These are phyloP conservation scores for Favolaschia claudopus DNA, from an alignment of 768 basidiomycete genomes.

Conservation along the genomic window DNA sequence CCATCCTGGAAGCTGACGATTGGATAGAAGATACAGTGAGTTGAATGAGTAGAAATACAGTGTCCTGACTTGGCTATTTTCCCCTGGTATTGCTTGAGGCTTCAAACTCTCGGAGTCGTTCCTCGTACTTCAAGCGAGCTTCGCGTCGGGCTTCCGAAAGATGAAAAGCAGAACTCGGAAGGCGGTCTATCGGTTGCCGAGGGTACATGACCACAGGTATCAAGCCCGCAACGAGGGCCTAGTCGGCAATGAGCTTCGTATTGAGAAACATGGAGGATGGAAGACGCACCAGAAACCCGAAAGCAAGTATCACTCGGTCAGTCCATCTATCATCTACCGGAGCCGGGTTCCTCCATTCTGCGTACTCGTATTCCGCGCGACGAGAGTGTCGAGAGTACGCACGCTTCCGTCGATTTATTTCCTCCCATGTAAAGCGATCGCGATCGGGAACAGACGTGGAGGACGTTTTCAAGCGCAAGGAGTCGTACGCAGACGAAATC, in stretches of 20 bases:
- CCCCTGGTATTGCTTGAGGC: too few species aligned
- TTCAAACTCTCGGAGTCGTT: slow-evolving; percentile 14
- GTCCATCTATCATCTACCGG: slow-evolving; percentile 12
- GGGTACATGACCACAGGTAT: slow-evolving; percentile 20
- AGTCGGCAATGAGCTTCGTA: background rate
- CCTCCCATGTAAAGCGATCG: slow-evolving; percentile 12
- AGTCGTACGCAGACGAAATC: slow-evolving; percentile 56
- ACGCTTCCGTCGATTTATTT: slow-evolving; percentile 17
- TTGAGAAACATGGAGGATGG: background rate
- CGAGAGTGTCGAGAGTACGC: slow-evolving; percentile 15
- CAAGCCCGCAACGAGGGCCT: slow-evolving; percentile 13
- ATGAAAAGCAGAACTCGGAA: slow-evolving; percentile 10
- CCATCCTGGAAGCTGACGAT: too few species aligned
- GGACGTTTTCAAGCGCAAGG: slow-evolving; percentile 37
- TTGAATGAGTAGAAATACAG: too few species aligned
- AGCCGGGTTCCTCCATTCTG: slow-evolving; percentile 14
- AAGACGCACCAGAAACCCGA: slow-evolving; percentile 17
- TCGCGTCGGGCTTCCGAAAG: slow-evolving; percentile 19
- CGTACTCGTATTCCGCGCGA: slow-evolving; percentile 19
- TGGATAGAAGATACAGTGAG: too few species aligned
- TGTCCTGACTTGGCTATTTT: too few species aligned
- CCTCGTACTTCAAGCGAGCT: slow-evolving; percentile 14
- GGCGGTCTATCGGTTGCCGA: slow-evolving; percentile 7
- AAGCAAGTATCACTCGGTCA: slow-evolving; percentile 24
- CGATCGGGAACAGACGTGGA: background rate